These are phyloP conservation scores for Colletotrichum spinosum DNA, from an alignment of 2,329 filamentous ascomycete species.

Conservation along the genomic window DNA sequence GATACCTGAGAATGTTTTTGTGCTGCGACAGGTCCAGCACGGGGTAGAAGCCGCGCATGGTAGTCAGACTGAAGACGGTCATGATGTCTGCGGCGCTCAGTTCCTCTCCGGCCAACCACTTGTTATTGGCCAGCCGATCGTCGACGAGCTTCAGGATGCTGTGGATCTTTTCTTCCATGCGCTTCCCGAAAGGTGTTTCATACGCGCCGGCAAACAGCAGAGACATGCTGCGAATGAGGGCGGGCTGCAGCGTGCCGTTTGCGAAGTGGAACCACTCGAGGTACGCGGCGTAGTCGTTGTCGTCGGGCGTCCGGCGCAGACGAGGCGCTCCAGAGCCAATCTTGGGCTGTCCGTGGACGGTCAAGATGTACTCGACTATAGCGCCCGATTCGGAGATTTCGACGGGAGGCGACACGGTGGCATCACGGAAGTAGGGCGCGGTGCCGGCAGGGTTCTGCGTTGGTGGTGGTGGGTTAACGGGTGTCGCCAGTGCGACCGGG, in stretches of 20 bases:
- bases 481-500: neutral
- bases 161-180: constrained; percentile 11
- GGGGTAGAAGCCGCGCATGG: constrained; percentile 65
- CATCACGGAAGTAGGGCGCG: constrained; percentile 71
- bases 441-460: constrained; percentile 60
- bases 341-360: constrained; percentile 55
- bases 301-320: constrained; percentile 53
- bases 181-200: constrained; percentile 27
- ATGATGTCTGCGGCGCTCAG: constrained; percentile 77
- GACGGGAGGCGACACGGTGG: constrained; percentile 52
- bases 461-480: neutral
- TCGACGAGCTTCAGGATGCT: constrained; percentile 54
- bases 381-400: constrained; percentile 68
- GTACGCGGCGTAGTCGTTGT: constrained; percentile 68
- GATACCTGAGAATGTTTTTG: constrained; percentile 56
- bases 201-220: constrained; percentile 42
- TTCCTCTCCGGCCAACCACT: constrained; percentile 70
- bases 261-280: constrained; percentile 74
- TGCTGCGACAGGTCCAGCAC: constrained; percentile 53
- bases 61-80: constrained; percentile 70
- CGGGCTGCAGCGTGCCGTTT: constrained; percentile 57
- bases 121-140: constrained; percentile 56
- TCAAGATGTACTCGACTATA: constrained; percentile 70
- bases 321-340: constrained; percentile 49
- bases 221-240: constrained; percentile 51